A percentile compares a stretch with the other conserved stretches of the same genome.
Conservation (phyloP, 1,139 yeast genomes). For the Saccharomyces hybrid region DNA sequence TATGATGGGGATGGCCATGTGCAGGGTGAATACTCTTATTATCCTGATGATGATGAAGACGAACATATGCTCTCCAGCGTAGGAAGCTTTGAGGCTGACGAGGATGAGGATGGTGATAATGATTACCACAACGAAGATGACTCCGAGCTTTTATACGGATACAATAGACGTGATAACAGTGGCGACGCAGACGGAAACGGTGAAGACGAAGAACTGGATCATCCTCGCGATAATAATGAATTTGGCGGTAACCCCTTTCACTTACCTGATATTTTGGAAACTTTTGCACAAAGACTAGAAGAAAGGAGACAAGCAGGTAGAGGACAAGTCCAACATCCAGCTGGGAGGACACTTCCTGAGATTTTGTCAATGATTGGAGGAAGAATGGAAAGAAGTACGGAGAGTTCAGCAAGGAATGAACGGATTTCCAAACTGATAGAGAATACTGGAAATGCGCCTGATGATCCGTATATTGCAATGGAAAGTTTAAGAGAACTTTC, state of each 20-base stretch:
- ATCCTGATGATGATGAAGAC: conserved; percentile 19
- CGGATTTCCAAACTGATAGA: conserved; percentile 22
- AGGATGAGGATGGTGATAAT: conserved; percentile 15
- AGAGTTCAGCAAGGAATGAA: conserved; percentile 11
- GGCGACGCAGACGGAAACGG: conserved; percentile 20
- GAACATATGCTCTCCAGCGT: conserved; percentile 24
- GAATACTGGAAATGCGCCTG: conserved; percentile 28
- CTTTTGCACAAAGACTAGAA: conserved; percentile 1
- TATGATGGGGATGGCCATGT: conserved; percentile 18
- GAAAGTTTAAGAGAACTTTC: conserved; percentile 60
- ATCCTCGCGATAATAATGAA: conserved; percentile 6
- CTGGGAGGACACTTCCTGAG: conserved; percentile 20
- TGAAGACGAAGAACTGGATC: conserved; percentile 18
- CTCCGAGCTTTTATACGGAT: conserved; percentile 11
- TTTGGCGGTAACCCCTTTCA: conserved; percentile 17
- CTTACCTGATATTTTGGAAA: conserved; percentile 7
- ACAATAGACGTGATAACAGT: conserved; percentile 19
- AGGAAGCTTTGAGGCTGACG: conserved; percentile 15
- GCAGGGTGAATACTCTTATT: conserved; percentile 7
- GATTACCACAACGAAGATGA: conserved; percentile 14
- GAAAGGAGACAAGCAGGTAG: conserved; percentile 6
- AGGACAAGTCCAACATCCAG: neutral
- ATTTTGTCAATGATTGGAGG: conserved; percentile 31
- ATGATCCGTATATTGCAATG: conserved; percentile 41
- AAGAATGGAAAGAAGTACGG: conserved; percentile 23